phyloP scores from a whole-genome alignment of 805 yeast species.

The Sugiyamaella marilandica region DNA sequence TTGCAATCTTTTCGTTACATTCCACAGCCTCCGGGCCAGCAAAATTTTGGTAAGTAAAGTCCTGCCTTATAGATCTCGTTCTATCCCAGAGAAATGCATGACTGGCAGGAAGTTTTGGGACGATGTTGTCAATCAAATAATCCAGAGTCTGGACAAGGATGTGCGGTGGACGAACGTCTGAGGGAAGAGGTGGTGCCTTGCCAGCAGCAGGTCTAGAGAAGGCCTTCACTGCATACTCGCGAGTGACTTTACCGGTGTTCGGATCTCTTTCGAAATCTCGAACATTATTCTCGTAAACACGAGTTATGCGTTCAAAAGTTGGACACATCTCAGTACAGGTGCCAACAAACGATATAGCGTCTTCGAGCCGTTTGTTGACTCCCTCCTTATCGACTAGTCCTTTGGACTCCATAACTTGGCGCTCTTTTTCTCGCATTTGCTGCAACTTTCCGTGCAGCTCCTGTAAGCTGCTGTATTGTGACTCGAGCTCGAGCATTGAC shows the following conservation, averaged over 20 bases:
- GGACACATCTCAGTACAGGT: constrained; percentile 96
- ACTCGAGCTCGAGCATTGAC: constrained; percentile 49
- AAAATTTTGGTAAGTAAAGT: constrained; percentile 91
- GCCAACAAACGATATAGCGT: constrained; percentile 85
- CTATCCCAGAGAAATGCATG: constrained; percentile 96
- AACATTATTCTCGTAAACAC: constrained; percentile 84
- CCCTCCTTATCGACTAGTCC: constrained; percentile 88
- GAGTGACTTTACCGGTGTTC: constrained; percentile 51
- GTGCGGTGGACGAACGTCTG: constrained; percentile 93
- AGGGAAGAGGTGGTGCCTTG: constrained; percentile 94
- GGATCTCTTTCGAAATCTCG: constrained; percentile 70
- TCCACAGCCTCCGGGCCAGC: constrained; percentile 91
- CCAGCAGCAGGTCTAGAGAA: constrained; percentile 98
- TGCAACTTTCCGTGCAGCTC: constrained; percentile 67
- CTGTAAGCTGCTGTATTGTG: constrained; percentile 52
- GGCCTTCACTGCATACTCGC: constrained; percentile 71
- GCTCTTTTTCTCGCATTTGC: constrained; percentile 65
- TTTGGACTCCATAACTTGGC: constrained; percentile 69
- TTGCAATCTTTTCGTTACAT: constrained; percentile 85
- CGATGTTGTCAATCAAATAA: constrained; percentile 59
- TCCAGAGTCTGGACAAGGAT: constrained; percentile 61
- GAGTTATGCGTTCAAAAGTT: constrained; percentile 78
- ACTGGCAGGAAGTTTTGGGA: constrained; percentile 69
- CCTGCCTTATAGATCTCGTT: constrained; percentile 93
- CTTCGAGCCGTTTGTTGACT: constrained; percentile 71